These are phyloP conservation scores for Yarrowia sp. DNA, from an alignment of 805 yeast genomes.

Conservation along the genomic window DNA sequence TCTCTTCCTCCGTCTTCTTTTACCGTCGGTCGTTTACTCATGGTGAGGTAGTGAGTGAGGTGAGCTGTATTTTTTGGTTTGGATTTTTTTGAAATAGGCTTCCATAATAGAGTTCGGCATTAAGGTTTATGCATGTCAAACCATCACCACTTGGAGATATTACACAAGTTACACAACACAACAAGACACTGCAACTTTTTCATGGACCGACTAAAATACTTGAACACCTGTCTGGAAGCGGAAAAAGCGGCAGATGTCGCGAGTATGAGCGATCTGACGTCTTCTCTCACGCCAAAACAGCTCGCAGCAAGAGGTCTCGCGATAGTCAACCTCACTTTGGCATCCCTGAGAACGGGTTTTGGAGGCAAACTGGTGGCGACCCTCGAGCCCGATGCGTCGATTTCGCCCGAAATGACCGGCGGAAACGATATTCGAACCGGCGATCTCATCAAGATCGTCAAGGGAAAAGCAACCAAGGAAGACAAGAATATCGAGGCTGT, in stretches of 20 bases:
- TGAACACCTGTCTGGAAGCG: background rate
- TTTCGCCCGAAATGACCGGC: slow-evolving; percentile 49
- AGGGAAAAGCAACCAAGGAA: slow-evolving; percentile 19
- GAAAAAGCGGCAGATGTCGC: slow-evolving; percentile 64
- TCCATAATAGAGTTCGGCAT: background rate
- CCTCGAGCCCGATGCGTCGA: slow-evolving; percentile 61
- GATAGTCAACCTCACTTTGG: slow-evolving; percentile 64
- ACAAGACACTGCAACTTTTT: too few relatives aligned
- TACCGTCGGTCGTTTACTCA: slow-evolving; percentile 23
- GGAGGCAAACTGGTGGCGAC: slow-evolving; percentile 79
- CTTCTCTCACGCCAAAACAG: slow-evolving; percentile 63
- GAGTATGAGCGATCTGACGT: slow-evolving; percentile 55
- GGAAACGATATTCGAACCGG: slow-evolving; percentile 60
- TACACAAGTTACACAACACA: too few relatives aligned
- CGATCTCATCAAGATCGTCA: slow-evolving; percentile 68
- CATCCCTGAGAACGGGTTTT: slow-evolving; percentile 73
- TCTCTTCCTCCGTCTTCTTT: slow-evolving; percentile 25
- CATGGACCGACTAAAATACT: slow-evolving; percentile 12
- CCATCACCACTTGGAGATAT: slow-evolving; percentile 4
- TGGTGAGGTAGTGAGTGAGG: background rate
- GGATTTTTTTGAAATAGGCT: background rate
- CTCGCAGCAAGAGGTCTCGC: slow-evolving; percentile 81
- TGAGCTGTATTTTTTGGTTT: background rate
- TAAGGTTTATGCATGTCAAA: slow-evolving; percentile 10
- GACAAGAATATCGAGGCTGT: slow-evolving; percentile 63